Evolutionary conservation across 2,329 filamentous ascomycete species (phyloP).

Genomic region (Cercospora sp.): DNA sequence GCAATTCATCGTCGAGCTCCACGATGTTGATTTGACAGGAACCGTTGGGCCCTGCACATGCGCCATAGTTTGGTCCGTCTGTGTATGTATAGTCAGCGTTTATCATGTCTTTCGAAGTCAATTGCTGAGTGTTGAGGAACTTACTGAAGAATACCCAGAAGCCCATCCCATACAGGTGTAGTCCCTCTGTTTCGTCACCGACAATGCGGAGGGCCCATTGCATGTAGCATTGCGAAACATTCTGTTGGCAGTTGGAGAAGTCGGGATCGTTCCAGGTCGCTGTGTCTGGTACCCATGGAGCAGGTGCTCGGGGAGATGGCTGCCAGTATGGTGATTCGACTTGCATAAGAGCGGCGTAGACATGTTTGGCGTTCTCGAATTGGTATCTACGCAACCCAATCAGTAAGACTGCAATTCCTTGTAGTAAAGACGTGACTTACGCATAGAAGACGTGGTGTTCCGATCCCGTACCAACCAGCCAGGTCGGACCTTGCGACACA

Average conservation of each 20-base stretch:
- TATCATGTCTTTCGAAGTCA: not conserved
- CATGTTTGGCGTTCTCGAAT: slow-evolving; percentile 50
- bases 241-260: slow-evolving; percentile 29
- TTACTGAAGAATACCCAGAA: slow-evolving; percentile 44
- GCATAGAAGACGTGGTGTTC: slow-evolving; percentile 57
- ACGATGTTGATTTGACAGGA: slow-evolving; percentile 43
- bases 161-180: slow-evolving; percentile 44
- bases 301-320: slow-evolving; percentile 38
- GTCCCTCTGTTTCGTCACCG: slow-evolving; percentile 35
- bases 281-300: slow-evolving; percentile 43
- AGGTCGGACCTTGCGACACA: slow-evolving; percentile 47
- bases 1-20: slow-evolving; percentile 19
- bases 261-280: slow-evolving; percentile 37
- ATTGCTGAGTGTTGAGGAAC: not conserved
- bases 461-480: slow-evolving; percentile 54
- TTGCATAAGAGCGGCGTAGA: slow-evolving; percentile 53
- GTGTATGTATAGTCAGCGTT: not conserved
- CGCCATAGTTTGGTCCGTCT: slow-evolving; percentile 33
- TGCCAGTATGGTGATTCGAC: slow-evolving; percentile 54
- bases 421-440: not conserved
- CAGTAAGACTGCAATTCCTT: not conserved
- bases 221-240: slow-evolving; percentile 40
- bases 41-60: slow-evolving; percentile 34
- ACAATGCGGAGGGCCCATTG: slow-evolving; percentile 30
- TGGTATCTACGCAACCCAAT: slow-evolving; percentile 39